Conservation (phyloP, 2,329 filamentous ascomycete species). For the Tolypocladium pustulatum region DNA sequence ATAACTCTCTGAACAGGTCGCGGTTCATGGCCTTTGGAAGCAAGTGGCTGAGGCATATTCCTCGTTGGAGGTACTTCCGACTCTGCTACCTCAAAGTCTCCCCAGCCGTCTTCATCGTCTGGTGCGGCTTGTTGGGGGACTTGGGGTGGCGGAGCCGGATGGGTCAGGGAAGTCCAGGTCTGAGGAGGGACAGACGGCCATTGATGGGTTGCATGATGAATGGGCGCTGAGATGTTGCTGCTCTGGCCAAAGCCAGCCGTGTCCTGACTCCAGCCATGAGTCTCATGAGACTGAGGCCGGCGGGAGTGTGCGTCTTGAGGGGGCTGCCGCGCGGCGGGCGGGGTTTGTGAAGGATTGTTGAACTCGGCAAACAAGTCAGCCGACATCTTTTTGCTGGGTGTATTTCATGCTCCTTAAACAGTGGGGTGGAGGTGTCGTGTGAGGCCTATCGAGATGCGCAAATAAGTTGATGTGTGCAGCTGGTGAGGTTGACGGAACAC, state of each 20-base stretch:
- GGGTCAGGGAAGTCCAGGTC: slow-evolving; percentile 8
- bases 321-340: slow-evolving; percentile 14
- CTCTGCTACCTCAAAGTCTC: slow-evolving; percentile 54
- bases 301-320: slow-evolving; percentile 5
- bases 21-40: background rate
- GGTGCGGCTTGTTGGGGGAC: background rate
- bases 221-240: slow-evolving; percentile 7
- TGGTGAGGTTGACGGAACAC: background rate
- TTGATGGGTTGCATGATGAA: slow-evolving; percentile 12
- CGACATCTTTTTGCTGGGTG: slow-evolving; percentile 37
- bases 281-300: slow-evolving; percentile 5
- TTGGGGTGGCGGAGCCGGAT: background rate
- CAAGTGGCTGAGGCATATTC: background rate
- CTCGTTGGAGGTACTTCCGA: slow-evolving; percentile 10
- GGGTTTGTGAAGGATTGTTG: slow-evolving; percentile 33
- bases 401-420: background rate
- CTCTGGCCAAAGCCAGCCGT: slow-evolving; percentile 13
- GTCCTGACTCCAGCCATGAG: slow-evolving; percentile 8
- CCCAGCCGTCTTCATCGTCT: slow-evolving; percentile 55
- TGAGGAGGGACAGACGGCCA: slow-evolving; percentile 21
- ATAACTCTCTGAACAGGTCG: slow-evolving; percentile 5
- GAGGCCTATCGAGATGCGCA: background rate
- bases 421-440: background rate
- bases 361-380: slow-evolving; percentile 57
- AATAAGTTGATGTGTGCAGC: background rate